Conservation (phyloP, 805 yeast genomes). For the Saturnispora kantuleensis region DNA sequence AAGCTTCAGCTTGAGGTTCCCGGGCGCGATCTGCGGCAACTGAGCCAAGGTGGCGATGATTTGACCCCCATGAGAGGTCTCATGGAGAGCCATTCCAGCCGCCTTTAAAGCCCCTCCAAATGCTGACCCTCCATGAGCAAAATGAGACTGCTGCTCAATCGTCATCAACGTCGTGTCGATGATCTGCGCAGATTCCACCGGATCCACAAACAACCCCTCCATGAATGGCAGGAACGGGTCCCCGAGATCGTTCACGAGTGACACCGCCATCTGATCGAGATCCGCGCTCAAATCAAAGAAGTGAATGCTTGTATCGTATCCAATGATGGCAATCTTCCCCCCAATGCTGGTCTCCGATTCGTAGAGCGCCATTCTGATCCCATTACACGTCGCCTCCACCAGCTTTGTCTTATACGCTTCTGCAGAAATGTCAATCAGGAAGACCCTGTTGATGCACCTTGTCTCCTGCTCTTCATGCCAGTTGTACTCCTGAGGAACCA, state of each 20-base stretch:
- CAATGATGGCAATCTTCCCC: slow-evolving; percentile 56
- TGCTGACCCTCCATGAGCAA: slow-evolving; percentile 48
- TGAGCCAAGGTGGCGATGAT: slow-evolving; percentile 57
- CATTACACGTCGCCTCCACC: slow-evolving; percentile 12
- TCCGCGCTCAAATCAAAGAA: slow-evolving; percentile 59
- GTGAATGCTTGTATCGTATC: slow-evolving; percentile 63
- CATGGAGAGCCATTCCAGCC: slow-evolving; percentile 51
- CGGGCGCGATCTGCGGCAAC: slow-evolving; percentile 77
- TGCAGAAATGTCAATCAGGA: slow-evolving; percentile 64
- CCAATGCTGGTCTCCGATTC: slow-evolving; percentile 31
- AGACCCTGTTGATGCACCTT: slow-evolving; percentile 24
- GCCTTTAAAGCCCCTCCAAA: slow-evolving; percentile 72
- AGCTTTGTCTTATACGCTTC: slow-evolving; percentile 54
- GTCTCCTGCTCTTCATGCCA: slow-evolving; percentile 21
- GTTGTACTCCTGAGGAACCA: slow-evolving; percentile 69
- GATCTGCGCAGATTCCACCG: slow-evolving; percentile 50
- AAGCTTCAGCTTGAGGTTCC: slow-evolving; percentile 43
- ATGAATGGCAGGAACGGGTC: slow-evolving; percentile 78
- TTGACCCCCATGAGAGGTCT: slow-evolving; percentile 69
- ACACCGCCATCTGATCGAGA: slow-evolving; percentile 46
- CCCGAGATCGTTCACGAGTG: slow-evolving; percentile 57
- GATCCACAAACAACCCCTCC: slow-evolving; percentile 72
- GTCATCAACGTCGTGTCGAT: slow-evolving; percentile 61
- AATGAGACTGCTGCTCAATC: slow-evolving; percentile 39
- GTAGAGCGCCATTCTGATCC: slow-evolving; percentile 44